phyloP scores from a whole-genome alignment of 139 green algal genomes.

The Dunaliella sp. region DNA sequence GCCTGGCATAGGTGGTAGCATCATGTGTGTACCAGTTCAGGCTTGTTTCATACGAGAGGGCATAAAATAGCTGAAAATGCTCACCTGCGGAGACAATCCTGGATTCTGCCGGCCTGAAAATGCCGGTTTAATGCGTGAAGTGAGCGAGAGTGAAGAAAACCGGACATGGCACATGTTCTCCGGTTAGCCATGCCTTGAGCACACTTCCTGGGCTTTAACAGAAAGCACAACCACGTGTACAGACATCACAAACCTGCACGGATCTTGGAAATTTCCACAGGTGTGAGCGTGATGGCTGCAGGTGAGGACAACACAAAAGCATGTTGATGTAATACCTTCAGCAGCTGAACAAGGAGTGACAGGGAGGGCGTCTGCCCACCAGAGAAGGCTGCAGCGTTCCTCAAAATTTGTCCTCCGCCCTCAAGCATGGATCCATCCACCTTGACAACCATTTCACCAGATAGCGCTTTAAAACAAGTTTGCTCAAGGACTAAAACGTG shows the following conservation, averaged over 20 bases:
- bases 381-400: constrained; percentile 48
- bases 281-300: constrained; percentile 41
- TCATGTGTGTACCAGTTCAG: too few relatives aligned
- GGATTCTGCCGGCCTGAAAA: background rate
- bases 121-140: background rate
- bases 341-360: background rate
- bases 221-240: too few relatives aligned
- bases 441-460: background rate
- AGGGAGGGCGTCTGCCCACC: background rate
- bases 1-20: too few relatives aligned
- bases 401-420: constrained; percentile 78
- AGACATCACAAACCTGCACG: constrained; percentile 11
- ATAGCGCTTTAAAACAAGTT: background rate
- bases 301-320: constrained; percentile 27
- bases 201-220: too few relatives aligned
- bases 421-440: constrained; percentile 65
- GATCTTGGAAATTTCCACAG: constrained; percentile 56
- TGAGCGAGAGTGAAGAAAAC: background rate
- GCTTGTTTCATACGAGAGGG: too few relatives aligned
- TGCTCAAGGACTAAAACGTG: too few relatives aligned
- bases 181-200: constrained; percentile 43
- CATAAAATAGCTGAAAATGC: too few relatives aligned
- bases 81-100: background rate
- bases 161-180: background rate
- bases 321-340: background rate